These are phyloP conservation scores for Pestalotiopsis fici DNA, from an alignment of 2,329 filamentous ascomycete species.

Conservation along the genomic window DNA sequence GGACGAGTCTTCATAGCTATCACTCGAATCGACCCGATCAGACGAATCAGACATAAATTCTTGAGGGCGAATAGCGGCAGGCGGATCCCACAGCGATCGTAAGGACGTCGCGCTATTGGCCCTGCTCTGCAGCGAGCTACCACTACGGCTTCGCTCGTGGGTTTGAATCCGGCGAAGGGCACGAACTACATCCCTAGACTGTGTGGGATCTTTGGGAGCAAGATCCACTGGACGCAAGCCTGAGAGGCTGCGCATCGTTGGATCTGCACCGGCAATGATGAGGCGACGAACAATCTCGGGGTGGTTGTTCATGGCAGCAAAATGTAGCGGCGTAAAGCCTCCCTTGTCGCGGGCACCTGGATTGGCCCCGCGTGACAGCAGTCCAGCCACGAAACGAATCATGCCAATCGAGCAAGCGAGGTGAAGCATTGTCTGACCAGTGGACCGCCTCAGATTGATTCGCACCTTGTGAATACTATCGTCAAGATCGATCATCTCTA, in stretches of 20 bases:
- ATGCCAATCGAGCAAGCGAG: conserved; percentile 76
- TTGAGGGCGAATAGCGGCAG: conserved; percentile 33
- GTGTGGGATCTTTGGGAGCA: conserved; percentile 70
- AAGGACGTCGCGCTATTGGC: conserved; percentile 69
- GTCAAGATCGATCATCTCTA: conserved; percentile 80
- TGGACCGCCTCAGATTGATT: conserved; percentile 65
- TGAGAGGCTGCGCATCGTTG: conserved; percentile 67
- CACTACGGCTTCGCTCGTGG: conserved; percentile 68
- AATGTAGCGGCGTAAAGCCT: conserved; percentile 80
- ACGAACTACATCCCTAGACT: conserved; percentile 63
- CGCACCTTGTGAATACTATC: conserved; percentile 68
- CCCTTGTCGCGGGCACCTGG: conserved; percentile 74
- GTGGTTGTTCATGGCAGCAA: conserved; percentile 77
- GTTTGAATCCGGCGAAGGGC: conserved; percentile 63
- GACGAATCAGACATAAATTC: conserved; percentile 45
- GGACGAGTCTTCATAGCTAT: conserved; percentile 31
- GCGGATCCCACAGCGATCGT: conserved; percentile 66
- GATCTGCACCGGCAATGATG: conserved; percentile 72
- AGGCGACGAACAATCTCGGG: conserved; percentile 75
- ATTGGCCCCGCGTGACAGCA: conserved; percentile 77
- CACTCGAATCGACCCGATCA: conserved; percentile 38
- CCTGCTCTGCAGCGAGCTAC: conserved; percentile 59
- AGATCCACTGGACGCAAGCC: conserved; percentile 45
- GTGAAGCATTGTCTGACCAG: conserved; percentile 81
- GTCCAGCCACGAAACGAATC: conserved; percentile 72